These are phyloP conservation scores for Cutaneotrichosporon sp. DNA, from an alignment of 1,284 basidiomycete genomes.

Conservation along the genomic window DNA sequence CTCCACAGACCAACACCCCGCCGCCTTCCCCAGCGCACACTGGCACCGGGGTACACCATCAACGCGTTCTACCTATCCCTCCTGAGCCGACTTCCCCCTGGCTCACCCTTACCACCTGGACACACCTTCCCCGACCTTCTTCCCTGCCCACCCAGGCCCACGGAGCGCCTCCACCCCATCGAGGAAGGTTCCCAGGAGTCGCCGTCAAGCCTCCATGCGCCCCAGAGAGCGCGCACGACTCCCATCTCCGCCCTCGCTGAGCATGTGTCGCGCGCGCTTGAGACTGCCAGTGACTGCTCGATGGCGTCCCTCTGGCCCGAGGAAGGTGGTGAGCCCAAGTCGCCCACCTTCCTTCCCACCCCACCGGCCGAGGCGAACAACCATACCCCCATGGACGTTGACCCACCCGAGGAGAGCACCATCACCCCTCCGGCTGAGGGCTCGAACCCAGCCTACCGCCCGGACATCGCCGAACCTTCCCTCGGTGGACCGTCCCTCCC, in stretches of 20 bases:
- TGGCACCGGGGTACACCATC: background rate
- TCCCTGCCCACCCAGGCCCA: background rate
- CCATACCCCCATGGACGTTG: background rate
- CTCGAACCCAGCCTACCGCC: background rate
- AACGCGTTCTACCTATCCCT: constrained; percentile 6
- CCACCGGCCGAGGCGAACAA: background rate
- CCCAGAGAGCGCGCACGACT: background rate
- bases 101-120: no score
- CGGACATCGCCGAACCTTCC: background rate
- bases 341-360: background rate
- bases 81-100: background rate
- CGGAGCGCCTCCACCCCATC: background rate
- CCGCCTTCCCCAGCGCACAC: background rate
- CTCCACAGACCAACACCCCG: background rate
- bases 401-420: background rate
- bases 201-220: background rate
- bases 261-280: background rate
- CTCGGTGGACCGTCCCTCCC: no score
- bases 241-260: background rate
- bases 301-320: background rate
- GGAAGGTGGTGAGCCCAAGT: background rate
- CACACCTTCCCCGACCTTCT: no score
- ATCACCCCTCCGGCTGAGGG: background rate
- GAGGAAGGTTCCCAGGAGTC: background rate
- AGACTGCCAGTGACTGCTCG: background rate